Evolutionary conservation across 2,329 filamentous ascomycete species (phyloP).

Genomic region (Simplicillium sp.): DNA sequence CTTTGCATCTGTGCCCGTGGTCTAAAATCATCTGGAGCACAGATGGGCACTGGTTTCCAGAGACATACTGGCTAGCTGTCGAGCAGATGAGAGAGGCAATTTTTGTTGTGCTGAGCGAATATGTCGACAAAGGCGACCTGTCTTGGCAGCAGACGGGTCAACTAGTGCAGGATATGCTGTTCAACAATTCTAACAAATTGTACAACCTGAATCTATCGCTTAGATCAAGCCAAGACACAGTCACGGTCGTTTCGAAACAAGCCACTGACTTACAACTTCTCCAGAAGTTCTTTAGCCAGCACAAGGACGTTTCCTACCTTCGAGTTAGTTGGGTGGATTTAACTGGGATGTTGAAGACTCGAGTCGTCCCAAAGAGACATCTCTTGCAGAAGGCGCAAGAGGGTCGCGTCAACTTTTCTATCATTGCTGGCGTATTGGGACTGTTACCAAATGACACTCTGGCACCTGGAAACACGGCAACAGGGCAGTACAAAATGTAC

Average conservation of each 20-base stretch:
- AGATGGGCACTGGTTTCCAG: conserved; percentile 70
- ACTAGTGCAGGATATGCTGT: conserved; percentile 59
- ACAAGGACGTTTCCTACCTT: not conserved
- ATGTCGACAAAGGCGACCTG: conserved; percentile 55
- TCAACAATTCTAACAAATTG: conserved; percentile 67
- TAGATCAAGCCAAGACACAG: conserved; percentile 8
- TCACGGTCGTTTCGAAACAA: not conserved
- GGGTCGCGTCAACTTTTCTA: too few relatives aligned
- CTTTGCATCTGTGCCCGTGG: conserved; percentile 65
- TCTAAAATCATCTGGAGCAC: conserved; percentile 74
- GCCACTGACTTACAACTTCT: conserved; percentile 16
- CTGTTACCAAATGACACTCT: conserved; percentile 58
- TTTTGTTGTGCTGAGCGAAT: conserved; percentile 57
- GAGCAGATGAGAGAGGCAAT: conserved; percentile 63
- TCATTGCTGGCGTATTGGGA: conserved; percentile 29
- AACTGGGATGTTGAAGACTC: conserved; percentile 57
- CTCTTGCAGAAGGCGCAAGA: conserved; percentile 24
- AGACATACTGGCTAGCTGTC: conserved; percentile 66
- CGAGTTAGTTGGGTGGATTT: conserved; percentile 73
- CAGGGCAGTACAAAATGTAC: conserved; percentile 56
- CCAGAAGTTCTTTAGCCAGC: conserved; percentile 13
- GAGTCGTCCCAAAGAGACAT: conserved; percentile 56
- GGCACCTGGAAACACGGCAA: conserved; percentile 42
- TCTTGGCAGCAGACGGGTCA: conserved; percentile 51
- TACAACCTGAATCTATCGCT: conserved; percentile 50